Conservation (phyloP, 768 basidiomycete species). For the Lentinula aciculospora region DNA sequence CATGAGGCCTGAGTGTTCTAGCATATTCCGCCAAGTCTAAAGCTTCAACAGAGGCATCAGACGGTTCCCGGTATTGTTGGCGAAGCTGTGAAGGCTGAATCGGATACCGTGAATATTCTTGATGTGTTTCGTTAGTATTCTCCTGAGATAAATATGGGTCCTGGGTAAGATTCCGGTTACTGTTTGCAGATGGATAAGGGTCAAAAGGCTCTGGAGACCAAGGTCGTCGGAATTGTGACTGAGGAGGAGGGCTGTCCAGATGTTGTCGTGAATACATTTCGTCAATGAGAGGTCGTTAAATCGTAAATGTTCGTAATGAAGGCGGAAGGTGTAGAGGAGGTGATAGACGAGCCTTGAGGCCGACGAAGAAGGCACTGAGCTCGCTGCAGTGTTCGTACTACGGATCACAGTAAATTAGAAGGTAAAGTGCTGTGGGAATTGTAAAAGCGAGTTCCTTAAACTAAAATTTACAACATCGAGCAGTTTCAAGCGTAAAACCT, state of each 20-base stretch:
- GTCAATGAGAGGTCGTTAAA: background rate
- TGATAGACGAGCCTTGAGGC: background rate
- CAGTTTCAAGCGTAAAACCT: too few species aligned
- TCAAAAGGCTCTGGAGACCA: constrained; percentile 62
- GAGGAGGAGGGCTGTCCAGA: constrained; percentile 28
- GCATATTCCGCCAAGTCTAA: constrained; percentile 72
- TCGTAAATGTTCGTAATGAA: background rate
- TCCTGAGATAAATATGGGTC: constrained; percentile 11
- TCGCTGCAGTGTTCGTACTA: background rate
- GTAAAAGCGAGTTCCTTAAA: too few species aligned
- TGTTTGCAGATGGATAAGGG: constrained; percentile 27
- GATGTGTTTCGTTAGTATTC: constrained; percentile 10
- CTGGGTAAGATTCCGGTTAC: constrained; percentile 11
- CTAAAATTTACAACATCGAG: too few species aligned
- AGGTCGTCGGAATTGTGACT: constrained; percentile 54
- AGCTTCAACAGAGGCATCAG: constrained; percentile 64
- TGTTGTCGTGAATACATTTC: constrained; percentile 7
- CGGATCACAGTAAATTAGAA: background rate
- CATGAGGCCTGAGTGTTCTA: constrained; percentile 36
- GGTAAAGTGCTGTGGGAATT: background rate
- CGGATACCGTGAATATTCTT: constrained; percentile 15
- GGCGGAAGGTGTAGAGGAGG: background rate
- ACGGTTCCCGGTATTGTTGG: constrained; percentile 39
- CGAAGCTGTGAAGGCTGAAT: constrained; percentile 13
- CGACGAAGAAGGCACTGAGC: background rate